A percentile compares a stretch with the other conserved stretches of the same genome.
These are phyloP conservation scores for Fusarium aywerte DNA, from an alignment of 2,329 filamentous ascomycete genomes.

Conservation along the genomic window DNA sequence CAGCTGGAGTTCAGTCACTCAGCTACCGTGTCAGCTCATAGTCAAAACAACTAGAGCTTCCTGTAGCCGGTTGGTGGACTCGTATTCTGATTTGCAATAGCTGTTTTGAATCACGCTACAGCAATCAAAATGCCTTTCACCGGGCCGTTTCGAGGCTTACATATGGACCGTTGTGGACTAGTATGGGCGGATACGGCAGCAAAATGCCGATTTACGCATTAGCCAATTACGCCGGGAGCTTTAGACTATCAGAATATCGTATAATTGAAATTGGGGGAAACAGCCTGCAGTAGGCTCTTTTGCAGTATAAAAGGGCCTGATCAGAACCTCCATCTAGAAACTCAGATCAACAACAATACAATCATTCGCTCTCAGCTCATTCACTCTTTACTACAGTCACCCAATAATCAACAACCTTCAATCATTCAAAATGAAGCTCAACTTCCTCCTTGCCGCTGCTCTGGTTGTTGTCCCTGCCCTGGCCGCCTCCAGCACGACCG, in stretches of 20 bases:
- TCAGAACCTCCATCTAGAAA: neutral
- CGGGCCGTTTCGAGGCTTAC: neutral
- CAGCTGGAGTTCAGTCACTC: neutral
- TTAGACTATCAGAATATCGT: neutral
- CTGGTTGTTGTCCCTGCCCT: neutral
- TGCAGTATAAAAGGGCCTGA: conserved; percentile 2
- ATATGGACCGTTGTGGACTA: neutral
- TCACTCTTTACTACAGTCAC: neutral
- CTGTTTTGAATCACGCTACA: neutral
- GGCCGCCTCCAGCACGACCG: conserved; percentile 17
- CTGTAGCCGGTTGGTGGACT: neutral
- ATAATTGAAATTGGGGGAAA: neutral
- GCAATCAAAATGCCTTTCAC: neutral
- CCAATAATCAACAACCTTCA: neutral
- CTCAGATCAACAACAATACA: neutral
- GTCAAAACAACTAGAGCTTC: neutral
- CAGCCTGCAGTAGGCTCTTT: neutral
- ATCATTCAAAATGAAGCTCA: conserved; percentile 23
- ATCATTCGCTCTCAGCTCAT: neutral
- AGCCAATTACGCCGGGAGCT: neutral
- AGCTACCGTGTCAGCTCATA: neutral
- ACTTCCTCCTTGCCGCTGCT: conserved; percentile 15
- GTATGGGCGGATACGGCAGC: conserved; percentile 7
- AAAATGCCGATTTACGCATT: conserved; percentile 23
- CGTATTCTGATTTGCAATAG: neutral